Evolutionary conservation across 805 yeast species (phyloP).

Genomic region (Debaryomyces prosopidis): DNA sequence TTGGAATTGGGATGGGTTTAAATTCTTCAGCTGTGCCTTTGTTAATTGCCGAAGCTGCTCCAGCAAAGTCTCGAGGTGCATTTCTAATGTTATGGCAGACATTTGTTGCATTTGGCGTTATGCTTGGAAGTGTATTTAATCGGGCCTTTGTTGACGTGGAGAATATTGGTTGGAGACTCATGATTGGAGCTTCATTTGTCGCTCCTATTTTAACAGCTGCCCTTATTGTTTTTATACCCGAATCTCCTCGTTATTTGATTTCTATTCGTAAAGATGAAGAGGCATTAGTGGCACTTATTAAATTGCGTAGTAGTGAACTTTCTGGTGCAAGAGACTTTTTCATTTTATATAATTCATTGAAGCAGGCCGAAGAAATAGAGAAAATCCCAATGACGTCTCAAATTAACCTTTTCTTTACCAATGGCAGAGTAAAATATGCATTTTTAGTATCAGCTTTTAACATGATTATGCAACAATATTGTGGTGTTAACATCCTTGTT

Average conservation of each 20-base stretch:
- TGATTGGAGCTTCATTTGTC: constrained; percentile 14
- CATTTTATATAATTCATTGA: constrained; percentile 3
- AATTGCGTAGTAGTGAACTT: constrained; percentile 6
- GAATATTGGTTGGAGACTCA: constrained; percentile 11
- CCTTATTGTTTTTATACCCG: constrained; percentile 20
- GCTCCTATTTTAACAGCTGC: constrained; percentile 10
- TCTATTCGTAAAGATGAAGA: constrained; percentile 13
- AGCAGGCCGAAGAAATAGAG: background rate
- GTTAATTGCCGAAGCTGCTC: constrained; percentile 13
- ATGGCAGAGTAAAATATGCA: constrained; percentile 11
- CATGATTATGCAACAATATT: constrained; percentile 17
- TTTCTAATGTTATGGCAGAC: constrained; percentile 17
- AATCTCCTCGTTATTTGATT: constrained; percentile 26
- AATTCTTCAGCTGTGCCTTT: constrained; percentile 15
- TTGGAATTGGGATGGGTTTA: constrained; percentile 16
- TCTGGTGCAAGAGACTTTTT: too few relatives aligned
- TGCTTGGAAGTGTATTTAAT: constrained; percentile 4
- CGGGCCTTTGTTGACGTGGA: constrained; percentile 9
- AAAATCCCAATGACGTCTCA: background rate
- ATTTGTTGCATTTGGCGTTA: constrained; percentile 16
- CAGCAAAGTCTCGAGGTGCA: constrained; percentile 13
- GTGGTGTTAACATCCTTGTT: constrained; percentile 16
- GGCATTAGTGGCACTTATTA: constrained; percentile 12
- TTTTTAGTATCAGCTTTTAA: constrained; percentile 9
- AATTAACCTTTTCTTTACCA: background rate